Evolutionary conservation across 1,139 yeast genomes (phyloP), one percentile per base, ranked within the genome.

Genomic region (Pichia inconspicua): DNA sequence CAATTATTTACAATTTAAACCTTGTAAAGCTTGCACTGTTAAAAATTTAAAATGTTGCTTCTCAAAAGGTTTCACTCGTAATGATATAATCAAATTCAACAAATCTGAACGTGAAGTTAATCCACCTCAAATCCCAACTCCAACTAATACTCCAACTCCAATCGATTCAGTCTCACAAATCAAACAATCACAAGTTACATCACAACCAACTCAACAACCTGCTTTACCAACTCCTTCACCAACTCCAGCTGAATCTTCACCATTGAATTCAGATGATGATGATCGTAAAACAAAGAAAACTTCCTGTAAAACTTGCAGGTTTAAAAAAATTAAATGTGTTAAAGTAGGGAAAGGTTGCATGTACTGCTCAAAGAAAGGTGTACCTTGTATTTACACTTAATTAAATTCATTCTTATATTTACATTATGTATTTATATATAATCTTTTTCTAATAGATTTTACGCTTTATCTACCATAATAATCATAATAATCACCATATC

Each of bases 1-100:
- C 49, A 50, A 52, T 38, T 69, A 73, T 47, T 69, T 78, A 48
- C 74, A 73, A 53, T 77, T 75, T 59, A 69, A 66, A 57, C 63
- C 73, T 40, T 78, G 84, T 58, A 67, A 70, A 47, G 74, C 77
- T 19, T 78, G 84, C 59, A 63, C 61, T 28, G 53, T 61, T 43
- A 76, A 76, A 57, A 66, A 67, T 40, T 62, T 75, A 41, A 58
- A 65, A 30, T 78, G 84, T 58, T 65, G 68, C 44, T 78, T 78
- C 58, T 72, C 80, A 42, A 77, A 77, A 58, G 84, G 83, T 4
- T 78, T 76, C 59, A 78, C 82, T 25, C 75, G 79, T 60, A 80
- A 76, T 56, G 82, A 78, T 59, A 75, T 77, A 14, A 58, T 62
- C 45, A 63, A 61, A 43, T 61, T 57, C 46, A 64, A 64, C 50